Evolutionary conservation across 1,284 basidiomycete species (phyloP).

Genomic region (Quambalaria eucalypti): DNA sequence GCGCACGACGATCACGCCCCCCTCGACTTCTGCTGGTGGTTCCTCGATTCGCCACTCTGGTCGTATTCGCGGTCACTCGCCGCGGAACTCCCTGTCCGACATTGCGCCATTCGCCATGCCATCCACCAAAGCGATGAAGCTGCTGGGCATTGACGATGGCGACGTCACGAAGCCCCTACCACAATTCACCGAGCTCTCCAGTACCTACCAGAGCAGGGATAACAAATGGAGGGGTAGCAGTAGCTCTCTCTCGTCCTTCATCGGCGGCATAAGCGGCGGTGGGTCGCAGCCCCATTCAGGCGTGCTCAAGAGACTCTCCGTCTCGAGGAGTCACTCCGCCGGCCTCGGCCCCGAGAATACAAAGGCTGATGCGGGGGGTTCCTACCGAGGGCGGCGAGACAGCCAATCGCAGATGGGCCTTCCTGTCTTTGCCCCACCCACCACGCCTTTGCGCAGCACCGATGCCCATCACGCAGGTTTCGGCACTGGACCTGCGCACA

Average conservation of each 20-base stretch:
- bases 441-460: neutral
- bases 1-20: neutral
- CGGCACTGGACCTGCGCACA: neutral
- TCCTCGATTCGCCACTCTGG: neutral
- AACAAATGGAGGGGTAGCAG: neutral
- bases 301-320: neutral
- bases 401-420: neutral
- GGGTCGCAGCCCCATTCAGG: neutral
- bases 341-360: neutral
- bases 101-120: neutral
- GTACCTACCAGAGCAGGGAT: neutral
- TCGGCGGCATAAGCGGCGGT: neutral
- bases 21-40: neutral
- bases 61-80: neutral
- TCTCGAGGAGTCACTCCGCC: neutral
- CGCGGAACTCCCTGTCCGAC: neutral
- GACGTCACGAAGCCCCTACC: too few relatives aligned
- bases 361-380: too few relatives aligned
- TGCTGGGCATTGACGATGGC: neutral
- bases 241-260: neutral
- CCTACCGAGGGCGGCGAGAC: neutral
- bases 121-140: neutral
- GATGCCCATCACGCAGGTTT: neutral
- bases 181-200: too few relatives aligned
- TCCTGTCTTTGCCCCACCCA: neutral